Evolutionary conservation across 2,329 filamentous ascomycete species (phyloP), one percentile per base, ranked within the genome.

Genomic region (Claviceps pazoutovae): DNA sequence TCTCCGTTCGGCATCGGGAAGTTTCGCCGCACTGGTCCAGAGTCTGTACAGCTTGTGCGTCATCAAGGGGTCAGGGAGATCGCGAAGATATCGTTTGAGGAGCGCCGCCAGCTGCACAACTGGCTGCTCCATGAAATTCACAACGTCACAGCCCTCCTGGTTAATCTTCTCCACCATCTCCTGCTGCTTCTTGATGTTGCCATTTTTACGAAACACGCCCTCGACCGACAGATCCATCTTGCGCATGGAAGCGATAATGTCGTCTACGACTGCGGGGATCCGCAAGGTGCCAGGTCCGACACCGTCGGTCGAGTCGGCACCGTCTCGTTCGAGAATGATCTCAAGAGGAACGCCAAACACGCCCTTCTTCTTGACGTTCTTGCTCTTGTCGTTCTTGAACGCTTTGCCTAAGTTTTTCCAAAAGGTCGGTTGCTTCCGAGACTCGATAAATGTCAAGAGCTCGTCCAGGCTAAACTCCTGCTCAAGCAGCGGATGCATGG

Each of bases 141-240:
- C 83, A 51, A 84, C 80, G 57, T 94, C 88, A 54, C 86, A 87
- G 43, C 88, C 91, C 51, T 88, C 84, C 45, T 80, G 80, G 66
- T 98, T 93, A 57, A 98, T 89, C 59, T 83, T 75, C 52, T 94
- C 88, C 41, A 88, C 84, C 6, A 94, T 74, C 55, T 95, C 90
- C 59, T 86, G 88, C 45, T 96, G 75, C 59, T 90, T 87, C 67
- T 93, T 91, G 71, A 98, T 96, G 67, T 97, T 98, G 60, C 93
- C 93, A 62, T 97, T 98, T 76, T 98, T 98, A 60, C 93, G 83
- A 79, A 98, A 98, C 21, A 98, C 90, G 61, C 93, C 93, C 68
- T 98, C 93, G 1, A 98, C 88, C 1, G 91, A 97, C 72, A 98
- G 89, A 66, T 98, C 93, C 88, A 98, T 97, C 68, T 91, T 93